phyloP scores from a whole-genome alignment of 2,329 filamentous ascomycete species.

The Clonostachys byssicola region DNA sequence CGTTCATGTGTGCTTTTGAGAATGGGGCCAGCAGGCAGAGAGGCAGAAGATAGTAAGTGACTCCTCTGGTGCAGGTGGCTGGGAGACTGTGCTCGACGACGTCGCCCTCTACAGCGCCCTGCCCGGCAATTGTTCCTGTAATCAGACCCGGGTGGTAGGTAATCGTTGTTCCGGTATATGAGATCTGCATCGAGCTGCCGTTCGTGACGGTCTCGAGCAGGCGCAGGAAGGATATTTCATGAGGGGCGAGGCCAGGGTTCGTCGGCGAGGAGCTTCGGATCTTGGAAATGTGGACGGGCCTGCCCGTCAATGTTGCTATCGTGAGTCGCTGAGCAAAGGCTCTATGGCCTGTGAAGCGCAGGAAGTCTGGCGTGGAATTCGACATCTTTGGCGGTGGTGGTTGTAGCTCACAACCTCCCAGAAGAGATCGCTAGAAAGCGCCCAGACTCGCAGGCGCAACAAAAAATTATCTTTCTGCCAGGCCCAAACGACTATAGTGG shows the following conservation, averaged over 20 bases:
- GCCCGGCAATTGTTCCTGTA: conserved; percentile 74
- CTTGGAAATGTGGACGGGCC: conserved; percentile 85
- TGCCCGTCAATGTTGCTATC: conserved; percentile 86
- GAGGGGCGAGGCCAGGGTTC: conserved; percentile 81
- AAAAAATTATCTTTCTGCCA: conserved; percentile 33
- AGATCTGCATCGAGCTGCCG: conserved; percentile 91
- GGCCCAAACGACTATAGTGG: background rate
- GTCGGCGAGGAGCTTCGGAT: conserved; percentile 86
- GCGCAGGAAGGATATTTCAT: conserved; percentile 93
- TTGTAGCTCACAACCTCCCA: background rate
- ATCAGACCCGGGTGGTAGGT: conserved; percentile 91
- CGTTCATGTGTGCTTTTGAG: conserved; percentile 84
- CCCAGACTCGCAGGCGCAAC: background rate
- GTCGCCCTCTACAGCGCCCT: conserved; percentile 66
- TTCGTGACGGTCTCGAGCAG: conserved; percentile 94
- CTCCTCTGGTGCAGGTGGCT: conserved; percentile 70
- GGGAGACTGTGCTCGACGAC: conserved; percentile 80
- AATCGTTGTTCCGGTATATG: conserved; percentile 90
- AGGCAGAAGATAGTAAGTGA: conserved; percentile 89
- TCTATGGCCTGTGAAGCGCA: conserved; percentile 81
- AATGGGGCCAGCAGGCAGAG: conserved; percentile 90
- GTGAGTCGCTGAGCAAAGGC: conserved; percentile 80
- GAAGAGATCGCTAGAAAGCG: background rate
- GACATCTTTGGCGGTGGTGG: conserved; percentile 28
- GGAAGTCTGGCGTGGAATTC: conserved; percentile 42